Conservation (phyloP, 1,284 basidiomycete genomes). For the Moesziomyces sp. region DNA sequence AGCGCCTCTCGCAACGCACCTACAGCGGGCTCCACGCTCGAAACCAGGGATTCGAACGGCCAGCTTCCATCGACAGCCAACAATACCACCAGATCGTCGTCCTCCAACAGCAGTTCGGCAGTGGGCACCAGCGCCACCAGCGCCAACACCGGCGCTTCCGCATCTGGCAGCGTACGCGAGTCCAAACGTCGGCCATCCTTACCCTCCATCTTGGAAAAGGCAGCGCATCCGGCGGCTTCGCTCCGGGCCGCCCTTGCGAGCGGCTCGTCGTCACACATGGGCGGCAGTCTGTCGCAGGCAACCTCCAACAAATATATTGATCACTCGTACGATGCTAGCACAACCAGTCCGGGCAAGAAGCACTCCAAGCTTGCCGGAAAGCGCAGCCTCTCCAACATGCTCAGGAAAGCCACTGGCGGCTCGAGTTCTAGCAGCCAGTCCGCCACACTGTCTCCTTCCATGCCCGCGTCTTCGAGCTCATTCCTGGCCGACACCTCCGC, state of each 20-base stretch:
- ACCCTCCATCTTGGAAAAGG: conserved; percentile 59
- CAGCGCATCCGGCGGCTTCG: conserved; percentile 56
- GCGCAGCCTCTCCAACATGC: conserved; percentile 53
- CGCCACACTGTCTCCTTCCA: background rate
- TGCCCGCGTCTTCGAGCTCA: conserved; percentile 25
- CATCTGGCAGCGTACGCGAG: conserved; percentile 21
- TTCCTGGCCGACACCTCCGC: conserved; percentile 22
- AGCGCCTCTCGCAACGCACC: background rate
- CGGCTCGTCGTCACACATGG: conserved; percentile 18
- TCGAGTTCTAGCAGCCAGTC: conserved; percentile 4
- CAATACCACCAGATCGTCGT: conserved; percentile 7
- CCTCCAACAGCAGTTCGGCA: conserved; percentile 10
- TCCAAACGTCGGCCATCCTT: conserved; percentile 53
- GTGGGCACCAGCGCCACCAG: background rate
- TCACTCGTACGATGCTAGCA: conserved; percentile 19
- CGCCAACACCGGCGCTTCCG: background rate
- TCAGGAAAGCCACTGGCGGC: conserved; percentile 48
- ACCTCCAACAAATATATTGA: conserved; percentile 13
- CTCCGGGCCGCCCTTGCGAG: conserved; percentile 52
- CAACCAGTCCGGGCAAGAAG: conserved; percentile 35
- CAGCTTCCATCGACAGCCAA: background rate
- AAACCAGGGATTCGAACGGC: background rate
- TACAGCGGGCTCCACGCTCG: conserved; percentile 1
- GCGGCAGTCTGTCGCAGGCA: conserved; percentile 20
- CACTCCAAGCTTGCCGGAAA: conserved; percentile 38